Evolutionary conservation across 129 eudicot species (phyloP).

Genomic region (Helianthus tuberosus): DNA sequence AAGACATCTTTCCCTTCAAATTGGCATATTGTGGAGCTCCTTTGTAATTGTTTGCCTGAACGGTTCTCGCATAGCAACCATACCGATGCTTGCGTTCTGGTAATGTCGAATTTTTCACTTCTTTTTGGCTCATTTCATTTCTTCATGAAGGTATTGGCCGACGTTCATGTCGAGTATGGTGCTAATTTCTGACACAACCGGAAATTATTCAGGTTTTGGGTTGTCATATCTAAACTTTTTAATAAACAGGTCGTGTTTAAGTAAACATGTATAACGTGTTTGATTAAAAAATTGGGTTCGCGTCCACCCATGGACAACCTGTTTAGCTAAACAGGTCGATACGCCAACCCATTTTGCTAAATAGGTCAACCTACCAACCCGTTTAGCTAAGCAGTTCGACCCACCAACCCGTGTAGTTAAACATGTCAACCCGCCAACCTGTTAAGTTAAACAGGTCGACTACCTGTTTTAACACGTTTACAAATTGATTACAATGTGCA

Average conservation of each 20-base stretch:
- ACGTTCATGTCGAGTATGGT: not conserved
- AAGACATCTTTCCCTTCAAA: slow-evolving; percentile 64
- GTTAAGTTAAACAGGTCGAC: no score
- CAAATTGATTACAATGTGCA: not conserved
- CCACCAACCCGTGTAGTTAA: not conserved
- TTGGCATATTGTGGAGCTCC: slow-evolving; percentile 75
- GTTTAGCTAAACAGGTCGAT: not conserved
- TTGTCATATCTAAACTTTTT: not conserved
- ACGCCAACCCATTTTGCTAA: not conserved
- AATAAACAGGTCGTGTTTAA: not conserved
- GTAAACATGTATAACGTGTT: not conserved
- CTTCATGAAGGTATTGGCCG: not conserved
- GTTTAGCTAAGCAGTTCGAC: not conserved
- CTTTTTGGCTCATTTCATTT: slow-evolving; percentile 14
- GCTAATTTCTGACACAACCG: not conserved
- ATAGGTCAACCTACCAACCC: not conserved
- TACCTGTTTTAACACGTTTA: not conserved
- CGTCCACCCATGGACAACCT: not conserved
- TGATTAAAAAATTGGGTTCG: not conserved
- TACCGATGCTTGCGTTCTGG: slow-evolving; percentile 77
- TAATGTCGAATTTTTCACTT: slow-evolving; percentile 28
- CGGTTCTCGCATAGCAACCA: slow-evolving; percentile 65
- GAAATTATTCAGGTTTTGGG: not conserved
- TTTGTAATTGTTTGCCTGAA: slow-evolving; percentile 81
- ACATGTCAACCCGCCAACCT: not conserved